A percentile compares a stretch with the other conserved stretches of the same genome.
These are phyloP conservation scores for Antitrichia curtipendula DNA, from an alignment of 225 moss, liverwort and hornwort species.

Conservation along the genomic window DNA sequence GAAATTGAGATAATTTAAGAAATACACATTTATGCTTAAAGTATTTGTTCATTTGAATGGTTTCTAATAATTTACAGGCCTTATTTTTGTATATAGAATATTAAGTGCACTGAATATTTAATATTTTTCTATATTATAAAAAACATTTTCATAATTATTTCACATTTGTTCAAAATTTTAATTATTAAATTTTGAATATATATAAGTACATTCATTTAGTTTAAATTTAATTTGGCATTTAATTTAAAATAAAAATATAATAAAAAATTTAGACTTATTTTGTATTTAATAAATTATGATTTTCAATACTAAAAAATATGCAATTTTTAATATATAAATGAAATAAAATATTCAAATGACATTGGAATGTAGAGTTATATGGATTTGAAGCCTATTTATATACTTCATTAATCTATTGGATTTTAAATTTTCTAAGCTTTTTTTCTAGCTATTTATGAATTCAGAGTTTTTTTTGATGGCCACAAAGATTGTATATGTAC, in stretches of 20 bases:
- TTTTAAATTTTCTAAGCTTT: background rate
- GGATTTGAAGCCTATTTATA: background rate
- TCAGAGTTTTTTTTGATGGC: accelerated
- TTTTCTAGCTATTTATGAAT: background rate
- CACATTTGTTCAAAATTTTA: background rate
- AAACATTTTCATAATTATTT: background rate
- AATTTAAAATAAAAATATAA: background rate
- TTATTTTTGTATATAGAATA: background rate
- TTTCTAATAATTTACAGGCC: background rate
- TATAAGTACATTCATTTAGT: no score
- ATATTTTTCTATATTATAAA: background rate
- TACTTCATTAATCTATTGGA: background rate
- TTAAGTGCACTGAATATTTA: no score
- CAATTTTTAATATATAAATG: background rate
- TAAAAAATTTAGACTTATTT: background rate
- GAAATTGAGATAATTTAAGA: background rate
- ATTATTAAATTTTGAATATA: accelerated
- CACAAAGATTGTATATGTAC: no score
- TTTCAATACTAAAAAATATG: background rate
- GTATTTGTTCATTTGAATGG: no score
- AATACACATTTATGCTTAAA: background rate
- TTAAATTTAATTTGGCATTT: background rate
- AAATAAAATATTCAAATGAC: background rate
- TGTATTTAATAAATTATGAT: background rate
- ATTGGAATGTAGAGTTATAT: background rate